Percentiles rank a stretch among this genome's conserved stretches.
Evolutionary conservation across 768 basidiomycete species (phyloP).

Genomic region (Pulveroboletus ravenelii): DNA sequence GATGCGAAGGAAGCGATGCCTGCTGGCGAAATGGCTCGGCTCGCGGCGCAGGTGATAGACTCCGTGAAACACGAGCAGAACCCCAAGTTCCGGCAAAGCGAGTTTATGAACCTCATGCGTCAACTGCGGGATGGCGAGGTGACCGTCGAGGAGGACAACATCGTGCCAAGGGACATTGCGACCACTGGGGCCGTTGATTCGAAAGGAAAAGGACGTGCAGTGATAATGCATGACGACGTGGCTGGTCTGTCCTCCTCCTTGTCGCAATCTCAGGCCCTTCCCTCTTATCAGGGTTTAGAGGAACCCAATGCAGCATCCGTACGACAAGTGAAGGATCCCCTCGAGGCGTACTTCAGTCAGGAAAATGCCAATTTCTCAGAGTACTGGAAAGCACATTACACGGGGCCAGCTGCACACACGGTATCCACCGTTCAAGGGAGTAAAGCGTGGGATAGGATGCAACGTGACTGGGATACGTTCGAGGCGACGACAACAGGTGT

Average conservation of each 20-base stretch:
- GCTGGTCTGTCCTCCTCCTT: neutral
- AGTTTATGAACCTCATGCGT: constrained; percentile 82
- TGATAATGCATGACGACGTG: constrained; percentile 7
- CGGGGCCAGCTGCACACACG: constrained; percentile 13
- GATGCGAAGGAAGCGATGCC: constrained; percentile 26
- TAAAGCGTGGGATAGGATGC: constrained; percentile 57
- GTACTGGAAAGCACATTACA: constrained; percentile 51
- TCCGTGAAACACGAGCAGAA: constrained; percentile 72
- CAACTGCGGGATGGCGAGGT: constrained; percentile 77
- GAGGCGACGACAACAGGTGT: constrained; percentile 71
- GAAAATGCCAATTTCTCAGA: constrained; percentile 64
- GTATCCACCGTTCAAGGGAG: constrained; percentile 27
- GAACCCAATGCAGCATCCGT: constrained; percentile 16
- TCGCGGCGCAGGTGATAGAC: constrained; percentile 74
- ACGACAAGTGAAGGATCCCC: constrained; percentile 36
- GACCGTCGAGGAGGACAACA: constrained; percentile 70
- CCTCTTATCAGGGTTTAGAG: constrained; percentile 19
- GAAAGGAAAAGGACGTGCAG: constrained; percentile 65
- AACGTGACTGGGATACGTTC: constrained; percentile 76
- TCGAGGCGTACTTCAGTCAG: constrained; percentile 65
- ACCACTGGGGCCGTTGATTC: constrained; percentile 32
- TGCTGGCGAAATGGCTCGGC: constrained; percentile 69
- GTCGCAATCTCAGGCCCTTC: constrained; percentile 9
- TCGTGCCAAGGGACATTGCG: constrained; percentile 51
- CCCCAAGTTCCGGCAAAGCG: constrained; percentile 80